Percentiles rank a stretch among this genome's conserved stretches.
These are phyloP conservation scores for Galerina sulciceps DNA, from an alignment of 768 basidiomycete genomes.

Conservation along the genomic window DNA sequence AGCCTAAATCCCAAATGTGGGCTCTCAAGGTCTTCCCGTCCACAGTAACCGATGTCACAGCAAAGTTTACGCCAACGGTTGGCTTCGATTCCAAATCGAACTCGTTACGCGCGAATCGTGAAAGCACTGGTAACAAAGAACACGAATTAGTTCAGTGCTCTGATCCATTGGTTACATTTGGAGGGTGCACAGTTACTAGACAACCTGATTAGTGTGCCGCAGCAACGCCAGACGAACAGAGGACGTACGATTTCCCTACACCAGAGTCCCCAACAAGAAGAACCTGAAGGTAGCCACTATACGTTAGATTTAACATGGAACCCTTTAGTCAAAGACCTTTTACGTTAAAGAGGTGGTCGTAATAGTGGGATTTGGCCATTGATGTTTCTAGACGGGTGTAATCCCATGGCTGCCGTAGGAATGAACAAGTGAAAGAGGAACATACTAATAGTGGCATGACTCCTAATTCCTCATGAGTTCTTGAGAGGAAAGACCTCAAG, in stretches of 20 bases:
- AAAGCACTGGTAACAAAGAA: conserved; percentile 72
- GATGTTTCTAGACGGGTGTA: conserved; percentile 13
- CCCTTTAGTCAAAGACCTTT: not conserved
- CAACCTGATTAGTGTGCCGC: conserved; percentile 7
- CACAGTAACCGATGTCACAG: conserved; percentile 94
- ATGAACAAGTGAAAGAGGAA: too few species aligned
- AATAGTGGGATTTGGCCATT: conserved; percentile 95
- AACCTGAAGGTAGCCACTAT: conserved; percentile 55
- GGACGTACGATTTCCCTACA: conserved; percentile 97
- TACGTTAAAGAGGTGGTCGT: conserved; percentile 99
- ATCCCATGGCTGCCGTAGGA: too few species aligned
- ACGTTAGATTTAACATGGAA: conserved; percentile 6
- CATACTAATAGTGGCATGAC: too few species aligned
- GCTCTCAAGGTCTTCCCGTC: conserved; percentile 97
- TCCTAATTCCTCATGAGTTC: too few species aligned
- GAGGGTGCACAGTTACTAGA: conserved; percentile 62
- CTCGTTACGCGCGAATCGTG: conserved; percentile 99
- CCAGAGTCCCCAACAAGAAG: conserved; percentile 99
- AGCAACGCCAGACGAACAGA: conserved; percentile 8
- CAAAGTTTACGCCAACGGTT: conserved; percentile 99
- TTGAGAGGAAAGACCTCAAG: too few species aligned
- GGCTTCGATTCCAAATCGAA: conserved; percentile 99
- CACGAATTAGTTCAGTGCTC: not conserved
- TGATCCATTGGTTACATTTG: not conserved
- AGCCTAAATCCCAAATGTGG: conserved; percentile 99